These are phyloP conservation scores for Monascus purpureus DNA, from an alignment of 495 filamentous ascomycete genomes.

Conservation along the genomic window DNA sequence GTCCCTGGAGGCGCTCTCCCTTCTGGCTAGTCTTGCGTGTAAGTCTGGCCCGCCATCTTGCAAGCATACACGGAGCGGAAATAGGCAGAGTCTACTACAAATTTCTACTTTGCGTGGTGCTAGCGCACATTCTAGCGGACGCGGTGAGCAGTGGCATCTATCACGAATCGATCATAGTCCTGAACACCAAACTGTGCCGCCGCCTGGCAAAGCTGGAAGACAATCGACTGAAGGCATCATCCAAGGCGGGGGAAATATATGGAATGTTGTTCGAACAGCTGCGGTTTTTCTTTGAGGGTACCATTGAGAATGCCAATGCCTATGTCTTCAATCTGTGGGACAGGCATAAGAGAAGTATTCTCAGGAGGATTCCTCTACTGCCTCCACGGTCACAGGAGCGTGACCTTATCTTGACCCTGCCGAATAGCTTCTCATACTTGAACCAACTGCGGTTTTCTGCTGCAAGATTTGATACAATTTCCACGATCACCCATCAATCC, in stretches of 20 bases:
- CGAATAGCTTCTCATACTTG: conserved; percentile 30
- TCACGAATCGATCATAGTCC: conserved; percentile 17
- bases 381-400: conserved; percentile 16
- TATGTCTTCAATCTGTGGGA: conserved; percentile 16
- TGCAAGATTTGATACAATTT: not conserved
- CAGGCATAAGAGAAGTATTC: conserved; percentile 12
- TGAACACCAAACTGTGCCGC: conserved; percentile 43
- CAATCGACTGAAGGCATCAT: conserved; percentile 9
- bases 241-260: conserved; percentile 4
- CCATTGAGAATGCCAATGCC: conserved; percentile 14
- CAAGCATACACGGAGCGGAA: conserved; percentile 24
- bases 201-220: conserved; percentile 46
- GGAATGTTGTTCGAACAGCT: conserved; percentile 7
- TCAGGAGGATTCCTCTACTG: conserved; percentile 20
- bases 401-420: conserved; percentile 24
- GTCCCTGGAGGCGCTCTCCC: conserved; percentile 45
- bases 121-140: conserved; percentile 30
- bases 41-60: conserved; percentile 32
- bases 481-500: not conserved
- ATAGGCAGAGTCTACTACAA: conserved; percentile 44
- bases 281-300: conserved; percentile 10
- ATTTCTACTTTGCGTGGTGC: conserved; percentile 30
- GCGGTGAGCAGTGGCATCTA: too few species aligned
- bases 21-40: conserved; percentile 49
- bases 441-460: conserved; percentile 6